Evolutionary conservation across 768 basidiomycete species (phyloP).

Genomic region (Leucogyrophana mollusca): DNA sequence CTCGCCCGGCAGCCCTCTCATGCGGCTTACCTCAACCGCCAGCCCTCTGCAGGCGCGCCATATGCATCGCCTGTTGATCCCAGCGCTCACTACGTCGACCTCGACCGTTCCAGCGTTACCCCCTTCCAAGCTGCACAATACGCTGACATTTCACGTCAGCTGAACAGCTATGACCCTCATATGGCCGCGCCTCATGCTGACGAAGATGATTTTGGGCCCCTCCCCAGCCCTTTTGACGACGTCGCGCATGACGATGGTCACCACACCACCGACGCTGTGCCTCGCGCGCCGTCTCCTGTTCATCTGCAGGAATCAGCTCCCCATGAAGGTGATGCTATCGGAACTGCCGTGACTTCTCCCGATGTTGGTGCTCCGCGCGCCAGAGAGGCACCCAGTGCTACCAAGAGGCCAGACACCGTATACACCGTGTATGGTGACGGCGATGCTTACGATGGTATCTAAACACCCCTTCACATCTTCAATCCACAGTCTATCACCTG

Average conservation of each 20-base stretch:
- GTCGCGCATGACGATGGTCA: background rate
- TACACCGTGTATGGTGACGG: conserved; percentile 56
- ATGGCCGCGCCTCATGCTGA: conserved; percentile 16
- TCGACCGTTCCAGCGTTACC: conserved; percentile 66
- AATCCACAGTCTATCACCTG: conserved; percentile 8
- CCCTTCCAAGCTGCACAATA: conserved; percentile 79
- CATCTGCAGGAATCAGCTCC: conserved; percentile 18
- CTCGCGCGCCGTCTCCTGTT: conserved; percentile 34
- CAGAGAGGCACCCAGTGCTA: conserved; percentile 9
- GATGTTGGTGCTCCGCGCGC: conserved; percentile 11
- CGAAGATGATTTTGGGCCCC: conserved; percentile 19
- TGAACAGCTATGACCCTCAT: conserved; percentile 36
- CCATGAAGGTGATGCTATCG: conserved; percentile 12
- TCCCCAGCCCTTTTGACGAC: conserved; percentile 31
- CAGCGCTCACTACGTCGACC: conserved; percentile 55
- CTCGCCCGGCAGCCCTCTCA: conserved; percentile 21
- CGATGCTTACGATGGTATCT: conserved; percentile 73
- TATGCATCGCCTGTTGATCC: conserved; percentile 18
- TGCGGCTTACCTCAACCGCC: conserved; percentile 17
- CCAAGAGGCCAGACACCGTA: conserved; percentile 48
- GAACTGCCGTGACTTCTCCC: conserved; percentile 10
- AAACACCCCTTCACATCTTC: conserved; percentile 16
- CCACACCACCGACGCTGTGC: background rate
- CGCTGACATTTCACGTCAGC: conserved; percentile 59
- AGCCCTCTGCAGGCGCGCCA: conserved; percentile 14